These are phyloP conservation scores for Heliosperma pusillum DNA, from an alignment of 148 eudicot species.

Conservation along the genomic window DNA sequence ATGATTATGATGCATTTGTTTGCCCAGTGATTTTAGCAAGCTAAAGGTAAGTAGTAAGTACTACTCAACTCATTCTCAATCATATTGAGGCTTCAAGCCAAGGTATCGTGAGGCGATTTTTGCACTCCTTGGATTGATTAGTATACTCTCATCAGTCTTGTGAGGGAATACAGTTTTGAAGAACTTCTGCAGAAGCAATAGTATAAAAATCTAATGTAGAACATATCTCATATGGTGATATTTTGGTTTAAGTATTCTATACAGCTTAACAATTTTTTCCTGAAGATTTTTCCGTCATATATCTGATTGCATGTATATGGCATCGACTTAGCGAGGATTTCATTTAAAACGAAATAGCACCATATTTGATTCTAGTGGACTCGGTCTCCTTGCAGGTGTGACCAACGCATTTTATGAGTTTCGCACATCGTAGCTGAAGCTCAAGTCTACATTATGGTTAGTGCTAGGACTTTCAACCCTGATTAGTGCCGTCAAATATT, in stretches of 20 bases:
- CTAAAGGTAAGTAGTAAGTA: not conserved
- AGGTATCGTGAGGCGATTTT: not conserved
- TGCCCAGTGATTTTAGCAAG: not conserved
- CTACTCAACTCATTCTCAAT: not conserved
- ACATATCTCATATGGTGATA: too few relatives aligned
- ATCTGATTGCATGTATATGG: not conserved
- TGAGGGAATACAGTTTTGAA: too few relatives aligned
- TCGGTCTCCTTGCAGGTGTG: not conserved
- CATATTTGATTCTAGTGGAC: not conserved
- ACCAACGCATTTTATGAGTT: not conserved
- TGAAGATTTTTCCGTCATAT: too few relatives aligned
- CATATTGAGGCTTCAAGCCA: not conserved
- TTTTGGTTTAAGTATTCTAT: too few relatives aligned
- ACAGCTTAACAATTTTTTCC: too few relatives aligned
- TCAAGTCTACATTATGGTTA: too few relatives aligned
- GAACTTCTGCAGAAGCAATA: too few relatives aligned
- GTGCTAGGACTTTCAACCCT: too few relatives aligned
- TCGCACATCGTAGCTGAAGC: not conserved
- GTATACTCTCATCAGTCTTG: too few relatives aligned
- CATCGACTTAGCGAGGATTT: not conserved
- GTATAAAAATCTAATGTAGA: too few relatives aligned
- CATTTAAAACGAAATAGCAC: not conserved
- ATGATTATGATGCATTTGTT: constrained; percentile 13
- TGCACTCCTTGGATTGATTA: too few relatives aligned
- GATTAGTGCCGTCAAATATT: not conserved